Conservation (phyloP, 192 early-diverging fungal genomes). For the Coemansia sp. region DNA sequence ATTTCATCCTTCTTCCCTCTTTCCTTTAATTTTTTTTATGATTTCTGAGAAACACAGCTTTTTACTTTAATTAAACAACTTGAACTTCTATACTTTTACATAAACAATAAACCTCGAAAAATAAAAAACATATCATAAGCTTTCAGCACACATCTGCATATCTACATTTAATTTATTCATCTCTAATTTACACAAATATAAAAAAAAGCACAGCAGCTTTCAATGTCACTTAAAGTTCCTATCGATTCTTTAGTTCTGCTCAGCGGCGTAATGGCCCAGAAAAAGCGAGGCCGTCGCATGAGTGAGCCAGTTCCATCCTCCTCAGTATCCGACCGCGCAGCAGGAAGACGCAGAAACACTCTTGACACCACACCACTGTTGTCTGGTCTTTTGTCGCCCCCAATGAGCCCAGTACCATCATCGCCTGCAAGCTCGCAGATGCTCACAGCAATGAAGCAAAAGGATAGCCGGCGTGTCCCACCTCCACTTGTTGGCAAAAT, state of each 20-base stretch:
- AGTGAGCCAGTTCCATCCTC: slow-evolving; percentile 32
- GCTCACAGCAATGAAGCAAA: slow-evolving; percentile 1
- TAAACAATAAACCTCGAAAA: background rate
- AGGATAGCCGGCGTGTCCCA: slow-evolving; percentile 5
- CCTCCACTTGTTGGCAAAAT: slow-evolving; percentile 6
- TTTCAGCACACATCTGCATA: background rate
- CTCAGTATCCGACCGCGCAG: slow-evolving; percentile 1
- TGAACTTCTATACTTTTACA: background rate
- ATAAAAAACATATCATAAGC: too few relatives aligned
- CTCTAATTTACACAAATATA: too few relatives aligned
- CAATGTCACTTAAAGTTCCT: slow-evolving; percentile 32
- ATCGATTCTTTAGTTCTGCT: slow-evolving; percentile 32
- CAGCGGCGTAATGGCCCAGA: slow-evolving; percentile 34
- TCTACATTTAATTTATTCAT: background rate
- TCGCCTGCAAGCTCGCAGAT: background rate
- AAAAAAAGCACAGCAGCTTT: background rate
- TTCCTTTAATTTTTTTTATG: background rate
- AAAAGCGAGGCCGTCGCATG: slow-evolving; percentile 36
- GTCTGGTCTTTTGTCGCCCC: background rate
- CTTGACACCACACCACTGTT: slow-evolving; percentile 10
- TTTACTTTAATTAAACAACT: background rate
- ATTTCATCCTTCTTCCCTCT: background rate
- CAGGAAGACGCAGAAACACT: slow-evolving; percentile 42
- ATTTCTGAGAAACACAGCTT: background rate
- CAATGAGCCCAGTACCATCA: background rate